phyloP scores from a whole-genome alignment of 306 rosid genomes.

The Acacia crassicarpa region DNA sequence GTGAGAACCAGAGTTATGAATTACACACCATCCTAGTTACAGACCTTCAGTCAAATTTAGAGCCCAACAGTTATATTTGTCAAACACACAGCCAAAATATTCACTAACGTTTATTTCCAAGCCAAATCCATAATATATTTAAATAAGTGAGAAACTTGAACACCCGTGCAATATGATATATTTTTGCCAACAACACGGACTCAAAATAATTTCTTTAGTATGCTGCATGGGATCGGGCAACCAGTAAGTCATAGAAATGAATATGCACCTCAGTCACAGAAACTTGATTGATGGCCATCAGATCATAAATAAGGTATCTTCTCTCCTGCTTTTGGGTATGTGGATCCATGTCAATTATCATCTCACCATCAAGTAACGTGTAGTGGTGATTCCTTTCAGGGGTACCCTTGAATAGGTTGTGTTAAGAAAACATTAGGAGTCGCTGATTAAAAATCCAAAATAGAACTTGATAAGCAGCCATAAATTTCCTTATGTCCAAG shows the following conservation, averaged over 20 bases:
- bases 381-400: slow-evolving; percentile 85
- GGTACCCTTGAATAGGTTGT: slow-evolving; percentile 50
- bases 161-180: slow-evolving; percentile 14
- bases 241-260: slow-evolving; percentile 23
- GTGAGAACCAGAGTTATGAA: slow-evolving; percentile 6
- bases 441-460: slow-evolving; percentile 15
- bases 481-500: slow-evolving; percentile 12
- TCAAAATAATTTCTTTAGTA: not conserved
- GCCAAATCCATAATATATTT: not conserved
- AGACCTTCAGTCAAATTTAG: not conserved
- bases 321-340: slow-evolving; percentile 84
- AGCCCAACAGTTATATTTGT: slow-evolving; percentile 4
- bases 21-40: not conserved
- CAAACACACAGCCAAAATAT: slow-evolving; percentile 20
- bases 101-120: slow-evolving; percentile 7
- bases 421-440: not conserved
- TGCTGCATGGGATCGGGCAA: slow-evolving; percentile 5
- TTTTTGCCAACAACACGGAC: not conserved
- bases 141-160: slow-evolving; percentile 25
- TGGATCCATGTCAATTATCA: slow-evolving; percentile 87
- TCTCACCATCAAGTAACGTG: slow-evolving; percentile 96
- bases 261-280: slow-evolving; percentile 74
- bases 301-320: slow-evolving; percentile 96
- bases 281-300: slow-evolving; percentile 75
- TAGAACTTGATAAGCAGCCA: slow-evolving; percentile 18